Base-by-base conservation (phyloP, 116 monocot genomes). In the Posidonia oceanica region DNA sequence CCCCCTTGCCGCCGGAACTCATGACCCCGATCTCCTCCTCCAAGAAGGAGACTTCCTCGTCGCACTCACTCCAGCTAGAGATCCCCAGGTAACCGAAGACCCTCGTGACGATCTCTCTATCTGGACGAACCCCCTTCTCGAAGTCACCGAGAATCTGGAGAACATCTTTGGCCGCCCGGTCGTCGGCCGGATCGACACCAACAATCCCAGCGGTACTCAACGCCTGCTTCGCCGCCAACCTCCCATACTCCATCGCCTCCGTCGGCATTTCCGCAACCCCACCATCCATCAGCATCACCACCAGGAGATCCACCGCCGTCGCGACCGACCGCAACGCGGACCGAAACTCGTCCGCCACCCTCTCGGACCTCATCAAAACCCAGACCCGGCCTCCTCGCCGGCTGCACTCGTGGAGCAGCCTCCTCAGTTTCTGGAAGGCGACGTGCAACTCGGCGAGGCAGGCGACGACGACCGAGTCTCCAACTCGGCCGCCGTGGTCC, bases 41-140 rank as follows among this genome's bases (percentile, higher is more conserved):
- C 66, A 95, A 69, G 74, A 95, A 95, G 3, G 20, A 14, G 29
- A 88, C 66, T 75, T 86, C 91, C 20, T 73, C 83, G 53, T 74
- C 68, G 83, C 95, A 95, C 6, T 88, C 91, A 14, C 39, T 41
- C 95, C 95, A 95, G 64, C 54, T 81, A 29, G 41, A 39, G 16
- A 95, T 72, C 22, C 71, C 40, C 69, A 95, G 54, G 55, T 75
- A 77, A 6, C 81, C 55, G 52, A 95, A 71, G 5, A 91, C 63
- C 23, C 69, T 51, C 58, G 41, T 64, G 7, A 91, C 44, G 38
- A 72, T 71, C 3, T n/a, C 11, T 8, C 56, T 39, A 4, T 67
- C 68, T 14, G 91, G 88, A 40, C 69, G 20, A 4, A 80, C 39
- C 14, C 80, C 86, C 36, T 64, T 68, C 66, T 48, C 58, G 64